Percentiles rank a stretch among this genome's conserved stretches.
Evolutionary conservation across 352 stramenopile species (phyloP).

Genomic region (Thalassiosira livingstoniorum): DNA sequence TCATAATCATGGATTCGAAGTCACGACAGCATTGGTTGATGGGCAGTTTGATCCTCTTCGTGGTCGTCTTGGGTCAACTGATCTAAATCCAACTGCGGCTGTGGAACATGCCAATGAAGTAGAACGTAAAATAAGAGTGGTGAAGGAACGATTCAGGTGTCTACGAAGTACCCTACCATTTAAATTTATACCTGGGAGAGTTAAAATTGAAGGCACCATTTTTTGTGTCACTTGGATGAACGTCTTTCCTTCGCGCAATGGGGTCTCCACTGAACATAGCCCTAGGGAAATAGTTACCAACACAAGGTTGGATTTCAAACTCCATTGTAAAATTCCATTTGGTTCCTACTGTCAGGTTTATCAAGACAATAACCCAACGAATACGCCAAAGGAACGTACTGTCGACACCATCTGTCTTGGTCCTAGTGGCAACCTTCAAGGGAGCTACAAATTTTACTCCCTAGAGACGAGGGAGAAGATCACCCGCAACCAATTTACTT

Average conservation of each 20-base stretch:
- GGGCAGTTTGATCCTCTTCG: no score
- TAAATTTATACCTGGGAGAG: background rate
- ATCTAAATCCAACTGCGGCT: no score
- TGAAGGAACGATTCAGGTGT: constrained; percentile 4
- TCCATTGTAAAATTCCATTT: background rate
- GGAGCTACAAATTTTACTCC: constrained; percentile 4
- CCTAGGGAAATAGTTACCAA: constrained; percentile 13
- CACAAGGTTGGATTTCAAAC: background rate
- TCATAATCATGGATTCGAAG: no score
- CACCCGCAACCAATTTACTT: background rate
- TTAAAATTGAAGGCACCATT: background rate
- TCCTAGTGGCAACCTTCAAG: constrained; percentile 16
- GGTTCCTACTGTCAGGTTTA: background rate
- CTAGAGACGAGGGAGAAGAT: constrained; percentile 2
- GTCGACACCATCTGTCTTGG: background rate
- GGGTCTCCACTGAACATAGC: background rate
- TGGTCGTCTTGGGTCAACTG: no score
- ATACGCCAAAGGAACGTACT: background rate
- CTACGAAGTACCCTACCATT: background rate
- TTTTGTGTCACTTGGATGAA: constrained; percentile 4
- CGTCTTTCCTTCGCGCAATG: background rate
- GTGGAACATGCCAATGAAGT: no score
- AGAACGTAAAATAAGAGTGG: constrained; percentile 6
- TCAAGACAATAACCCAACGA: background rate
- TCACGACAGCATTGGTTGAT: no score